These are phyloP conservation scores for Penicillium sp. DNA, from an alignment of 2,329 filamentous ascomycete species.

Conservation along the genomic window DNA sequence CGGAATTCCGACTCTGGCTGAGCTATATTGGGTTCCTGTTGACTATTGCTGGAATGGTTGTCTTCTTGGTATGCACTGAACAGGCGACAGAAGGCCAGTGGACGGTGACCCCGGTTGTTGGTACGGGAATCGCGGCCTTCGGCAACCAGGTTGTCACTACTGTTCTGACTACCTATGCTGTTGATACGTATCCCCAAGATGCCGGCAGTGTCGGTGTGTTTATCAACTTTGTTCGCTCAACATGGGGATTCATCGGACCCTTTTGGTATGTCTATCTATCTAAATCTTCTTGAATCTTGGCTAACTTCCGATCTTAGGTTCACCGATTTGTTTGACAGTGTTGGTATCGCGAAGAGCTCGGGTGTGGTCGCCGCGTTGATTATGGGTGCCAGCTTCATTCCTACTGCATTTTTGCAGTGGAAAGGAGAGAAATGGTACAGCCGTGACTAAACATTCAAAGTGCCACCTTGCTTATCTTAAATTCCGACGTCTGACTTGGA, in stretches of 20 bases:
- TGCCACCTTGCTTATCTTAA: no score
- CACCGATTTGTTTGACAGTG: constrained; percentile 32
- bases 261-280: constrained; percentile 28
- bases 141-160: constrained; percentile 66
- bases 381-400: constrained; percentile 30
- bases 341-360: constrained; percentile 31
- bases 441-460: not conserved
- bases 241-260: constrained; percentile 37
- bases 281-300: not conserved
- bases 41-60: constrained; percentile 54
- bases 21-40: constrained; percentile 55
- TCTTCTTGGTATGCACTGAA: constrained; percentile 57
- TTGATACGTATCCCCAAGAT: constrained; percentile 58
- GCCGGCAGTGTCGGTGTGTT: constrained; percentile 60
- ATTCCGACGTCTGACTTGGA: no score
- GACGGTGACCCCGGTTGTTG: constrained; percentile 58
- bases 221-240: constrained; percentile 54
- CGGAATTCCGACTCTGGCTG: constrained; percentile 60
- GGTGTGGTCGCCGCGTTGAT: constrained; percentile 29
- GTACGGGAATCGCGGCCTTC: constrained; percentile 53
- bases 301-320: constrained; percentile 24
- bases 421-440: constrained; percentile 37
- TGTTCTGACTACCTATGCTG: constrained; percentile 59
- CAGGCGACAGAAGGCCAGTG: constrained; percentile 47
- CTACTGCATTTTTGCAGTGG: constrained; percentile 29